Evolutionary conservation across 352 stramenopile species (phyloP).

Genomic region (Globisporangium mamillatum): DNA sequence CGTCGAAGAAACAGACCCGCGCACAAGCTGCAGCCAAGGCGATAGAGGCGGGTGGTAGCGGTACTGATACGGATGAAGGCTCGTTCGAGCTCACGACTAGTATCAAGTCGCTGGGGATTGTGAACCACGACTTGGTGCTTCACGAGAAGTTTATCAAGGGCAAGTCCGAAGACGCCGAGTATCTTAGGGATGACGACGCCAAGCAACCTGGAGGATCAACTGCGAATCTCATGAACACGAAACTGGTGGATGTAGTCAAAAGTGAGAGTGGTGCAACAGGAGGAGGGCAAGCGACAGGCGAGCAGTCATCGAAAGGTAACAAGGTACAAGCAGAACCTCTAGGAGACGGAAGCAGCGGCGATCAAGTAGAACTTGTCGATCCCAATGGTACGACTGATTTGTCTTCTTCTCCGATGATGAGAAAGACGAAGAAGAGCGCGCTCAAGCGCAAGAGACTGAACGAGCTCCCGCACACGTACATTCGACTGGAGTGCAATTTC

Average conservation of each 20-base stretch:
- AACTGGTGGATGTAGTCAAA: slow-evolving; percentile 2
- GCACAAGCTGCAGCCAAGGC: slow-evolving; percentile 24
- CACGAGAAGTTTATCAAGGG: slow-evolving; percentile 70
- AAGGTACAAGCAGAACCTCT: background rate
- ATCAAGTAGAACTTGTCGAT: background rate
- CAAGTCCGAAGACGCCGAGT: slow-evolving; percentile 57
- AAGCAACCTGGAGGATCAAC: background rate
- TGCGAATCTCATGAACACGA: slow-evolving; percentile 3
- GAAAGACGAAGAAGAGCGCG: background rate
- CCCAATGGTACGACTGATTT: background rate
- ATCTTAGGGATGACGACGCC: slow-evolving; percentile 40
- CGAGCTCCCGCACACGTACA: slow-evolving; percentile 64
- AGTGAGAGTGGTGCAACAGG: background rate
- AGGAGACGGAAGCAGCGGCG: background rate
- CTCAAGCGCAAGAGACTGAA: slow-evolving; percentile 19
- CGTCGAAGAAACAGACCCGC: slow-evolving; percentile 31
- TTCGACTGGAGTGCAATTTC: slow-evolving; percentile 72
- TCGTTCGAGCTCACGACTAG: slow-evolving; percentile 41
- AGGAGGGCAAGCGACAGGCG: background rate
- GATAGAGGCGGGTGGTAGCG: background rate
- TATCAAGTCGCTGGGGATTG: slow-evolving; percentile 57
- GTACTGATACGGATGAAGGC: background rate
- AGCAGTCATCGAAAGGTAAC: slow-evolving; percentile 6
- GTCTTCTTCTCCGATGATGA: background rate
- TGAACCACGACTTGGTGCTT: slow-evolving; percentile 66